Evolutionary conservation across 352 stramenopile genomes (phyloP), one percentile per base, ranked within the genome.

Genomic region (Phytophthora parvispora): DNA sequence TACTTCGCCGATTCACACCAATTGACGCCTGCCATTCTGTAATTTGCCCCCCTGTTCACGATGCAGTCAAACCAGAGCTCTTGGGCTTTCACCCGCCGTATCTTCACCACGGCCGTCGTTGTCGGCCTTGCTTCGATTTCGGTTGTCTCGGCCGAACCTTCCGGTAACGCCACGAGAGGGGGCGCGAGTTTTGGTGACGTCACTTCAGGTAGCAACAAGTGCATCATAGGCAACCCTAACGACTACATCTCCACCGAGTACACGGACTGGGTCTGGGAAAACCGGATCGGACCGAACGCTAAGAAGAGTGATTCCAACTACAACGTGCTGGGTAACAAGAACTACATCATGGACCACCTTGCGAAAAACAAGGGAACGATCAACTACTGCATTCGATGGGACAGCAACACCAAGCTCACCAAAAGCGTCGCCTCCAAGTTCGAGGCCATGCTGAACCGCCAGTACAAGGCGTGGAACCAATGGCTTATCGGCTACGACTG

Each of bases 321-420:
- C 27, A 50, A 55, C 10, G 60, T 56, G 36, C 13, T 32, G 50
- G 15, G 22, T 4, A 67, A 61, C 60, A 61, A 67, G 29, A 67
- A 67, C 28, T 61, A 31, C 38, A 75, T 83, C 56, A 65, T 75
- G 13, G 67, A 80, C 59, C 74, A 82, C 22, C 64, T 82, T 59
- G 71, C 75, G 51, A 47, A 59, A 40, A 77, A 70, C 64, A 69
- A 82, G 28, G 74, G 74, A 51, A 72, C 72, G 27, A 55, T 82
- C 40, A 77, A 73, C 71, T 80, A 83, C 71, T 83, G 71, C 52
- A 18, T 82, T 1, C 74, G 74, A 16, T 82, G 74, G 74, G 67
- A 82, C 56, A 71, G 62, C 28, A 79, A 45, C 6, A 63, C 69
- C 29, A 79, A 72, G 51, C 59, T 82, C 1, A 38, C 62, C 5